Evolutionary conservation across 306 rosid species (phyloP).

Genomic region (Crotalaria pallida): DNA sequence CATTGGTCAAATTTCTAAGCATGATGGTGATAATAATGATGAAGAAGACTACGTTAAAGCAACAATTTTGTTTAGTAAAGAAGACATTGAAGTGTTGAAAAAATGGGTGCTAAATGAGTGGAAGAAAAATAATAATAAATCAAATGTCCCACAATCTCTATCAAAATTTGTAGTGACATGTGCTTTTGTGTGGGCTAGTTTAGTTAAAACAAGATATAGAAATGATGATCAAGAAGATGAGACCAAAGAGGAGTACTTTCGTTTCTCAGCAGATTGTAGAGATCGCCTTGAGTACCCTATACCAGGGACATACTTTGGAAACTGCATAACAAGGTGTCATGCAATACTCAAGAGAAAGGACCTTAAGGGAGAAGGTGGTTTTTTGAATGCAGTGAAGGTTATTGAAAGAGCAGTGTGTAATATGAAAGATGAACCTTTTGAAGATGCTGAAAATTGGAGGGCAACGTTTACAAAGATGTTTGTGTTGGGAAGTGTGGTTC

Average conservation of each 20-base stretch:
- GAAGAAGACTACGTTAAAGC: not conserved
- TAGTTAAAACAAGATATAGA: constrained; percentile 24
- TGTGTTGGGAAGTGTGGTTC: constrained; percentile 7
- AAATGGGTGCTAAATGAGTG: not conserved
- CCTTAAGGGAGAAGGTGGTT: constrained; percentile 22
- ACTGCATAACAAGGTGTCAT: constrained; percentile 23
- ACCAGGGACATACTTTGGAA: constrained; percentile 31
- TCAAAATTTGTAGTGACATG: constrained; percentile 32
- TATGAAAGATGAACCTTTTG: constrained; percentile 15
- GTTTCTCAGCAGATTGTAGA: constrained; percentile 38
- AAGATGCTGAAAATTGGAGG: constrained; percentile 23
- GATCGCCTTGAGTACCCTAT: constrained; percentile 14
- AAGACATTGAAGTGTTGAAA: constrained; percentile 17
- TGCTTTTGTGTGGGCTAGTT: constrained; percentile 24
- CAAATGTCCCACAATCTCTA: not conserved
- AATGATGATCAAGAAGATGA: not conserved
- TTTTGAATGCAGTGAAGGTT: constrained; percentile 24
- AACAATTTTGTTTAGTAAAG: constrained; percentile 17
- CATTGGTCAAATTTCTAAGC: not conserved
- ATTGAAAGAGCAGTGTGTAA: constrained; percentile 9
- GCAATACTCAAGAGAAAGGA: constrained; percentile 26
- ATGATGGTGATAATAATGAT: not conserved
- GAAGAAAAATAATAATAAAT: not conserved
- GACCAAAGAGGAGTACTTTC: constrained; percentile 17
- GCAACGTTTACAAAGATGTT: constrained; percentile 14